Conservation (phyloP, 225 moss, liverwort and hornwort species). For the Takakia lepidozioides region DNA sequence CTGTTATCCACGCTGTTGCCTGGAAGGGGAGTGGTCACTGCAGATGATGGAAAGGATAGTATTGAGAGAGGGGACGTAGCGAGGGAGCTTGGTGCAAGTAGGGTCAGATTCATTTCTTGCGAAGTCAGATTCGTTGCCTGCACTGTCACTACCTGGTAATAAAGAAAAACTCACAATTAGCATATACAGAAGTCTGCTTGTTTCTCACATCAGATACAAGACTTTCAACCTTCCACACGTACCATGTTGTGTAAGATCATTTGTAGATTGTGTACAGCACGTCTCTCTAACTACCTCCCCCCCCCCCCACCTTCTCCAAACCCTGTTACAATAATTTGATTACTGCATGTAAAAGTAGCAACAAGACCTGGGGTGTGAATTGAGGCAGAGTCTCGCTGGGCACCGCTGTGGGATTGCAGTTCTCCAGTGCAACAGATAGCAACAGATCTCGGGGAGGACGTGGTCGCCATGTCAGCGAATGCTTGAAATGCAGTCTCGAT, state of each 20-base stretch:
- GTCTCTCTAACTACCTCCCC: too few species aligned
- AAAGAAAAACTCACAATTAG: too few species aligned
- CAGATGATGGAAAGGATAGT: slow-evolving; percentile 57
- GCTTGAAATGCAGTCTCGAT: slow-evolving; percentile 85
- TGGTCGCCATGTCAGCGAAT: slow-evolving; percentile 86
- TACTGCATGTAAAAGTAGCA: neutral
- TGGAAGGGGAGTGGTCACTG: slow-evolving; percentile 40
- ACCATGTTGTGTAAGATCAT: too few species aligned
- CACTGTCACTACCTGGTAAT: slow-evolving; percentile 80
- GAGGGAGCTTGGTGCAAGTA: slow-evolving; percentile 92
- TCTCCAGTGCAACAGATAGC: slow-evolving; percentile 83
- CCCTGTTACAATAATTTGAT: too few species aligned
- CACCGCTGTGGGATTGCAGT: slow-evolving; percentile 35
- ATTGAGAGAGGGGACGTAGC: slow-evolving; percentile 64
- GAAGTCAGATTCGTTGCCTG: slow-evolving; percentile 95
- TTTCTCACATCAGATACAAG: too few species aligned
- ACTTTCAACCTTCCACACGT: too few species aligned
- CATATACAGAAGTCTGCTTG: too few species aligned
- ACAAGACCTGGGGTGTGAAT: slow-evolving; percentile 70
- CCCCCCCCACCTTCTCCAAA: too few species aligned
- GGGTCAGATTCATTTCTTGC: slow-evolving; percentile 76
- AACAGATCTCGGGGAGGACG: slow-evolving; percentile 79
- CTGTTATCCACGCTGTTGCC: slow-evolving; percentile 35
- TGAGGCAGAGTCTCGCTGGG: slow-evolving; percentile 57
- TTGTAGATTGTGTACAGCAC: too few species aligned